Evolutionary conservation across 306 rosid species (phyloP).

Genomic region (Mimosa pudica): DNA sequence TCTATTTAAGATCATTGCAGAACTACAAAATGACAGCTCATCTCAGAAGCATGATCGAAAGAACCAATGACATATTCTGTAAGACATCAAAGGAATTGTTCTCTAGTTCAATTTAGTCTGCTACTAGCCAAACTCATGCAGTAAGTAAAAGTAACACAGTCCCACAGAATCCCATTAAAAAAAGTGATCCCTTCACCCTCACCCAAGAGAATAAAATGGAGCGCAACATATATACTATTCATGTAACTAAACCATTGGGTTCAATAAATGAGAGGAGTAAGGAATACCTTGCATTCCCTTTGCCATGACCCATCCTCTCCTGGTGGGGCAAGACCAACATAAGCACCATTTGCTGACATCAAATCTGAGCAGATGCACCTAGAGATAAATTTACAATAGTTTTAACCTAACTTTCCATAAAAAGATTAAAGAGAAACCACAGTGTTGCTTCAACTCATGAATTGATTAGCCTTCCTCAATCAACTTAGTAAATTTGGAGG

Average conservation of each 20-base stretch:
- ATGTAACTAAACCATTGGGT: slow-evolving; percentile 36
- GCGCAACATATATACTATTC: slow-evolving; percentile 17
- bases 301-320: slow-evolving; percentile 96
- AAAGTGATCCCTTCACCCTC: slow-evolving; percentile 23
- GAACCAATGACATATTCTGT: not conserved
- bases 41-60: slow-evolving; percentile 11
- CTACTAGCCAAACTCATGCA: slow-evolving; percentile 3
- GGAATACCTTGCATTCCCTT: slow-evolving; percentile 74
- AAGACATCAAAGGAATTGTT: slow-evolving; percentile 18
- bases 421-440: slow-evolving; percentile 31
- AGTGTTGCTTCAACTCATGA: slow-evolving; percentile 23
- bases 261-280: slow-evolving; percentile 20
- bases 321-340: slow-evolving; percentile 83
- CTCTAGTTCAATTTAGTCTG: slow-evolving; percentile 6
- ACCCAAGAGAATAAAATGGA: slow-evolving; percentile 4
- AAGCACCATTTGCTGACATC: slow-evolving; percentile 61
- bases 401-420: slow-evolving; percentile 8
- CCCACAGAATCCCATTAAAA: not conserved
- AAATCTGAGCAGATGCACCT: slow-evolving; percentile 59
- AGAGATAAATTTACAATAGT: slow-evolving; percentile 29
- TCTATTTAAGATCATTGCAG: slow-evolving; percentile 11
- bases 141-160: not conserved
- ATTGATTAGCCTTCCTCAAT: slow-evolving; percentile 23
- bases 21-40: slow-evolving; percentile 17
- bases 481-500: not conserved